Conservation (phyloP, 495 filamentous ascomycete species). For the Daldinia concentrica region DNA sequence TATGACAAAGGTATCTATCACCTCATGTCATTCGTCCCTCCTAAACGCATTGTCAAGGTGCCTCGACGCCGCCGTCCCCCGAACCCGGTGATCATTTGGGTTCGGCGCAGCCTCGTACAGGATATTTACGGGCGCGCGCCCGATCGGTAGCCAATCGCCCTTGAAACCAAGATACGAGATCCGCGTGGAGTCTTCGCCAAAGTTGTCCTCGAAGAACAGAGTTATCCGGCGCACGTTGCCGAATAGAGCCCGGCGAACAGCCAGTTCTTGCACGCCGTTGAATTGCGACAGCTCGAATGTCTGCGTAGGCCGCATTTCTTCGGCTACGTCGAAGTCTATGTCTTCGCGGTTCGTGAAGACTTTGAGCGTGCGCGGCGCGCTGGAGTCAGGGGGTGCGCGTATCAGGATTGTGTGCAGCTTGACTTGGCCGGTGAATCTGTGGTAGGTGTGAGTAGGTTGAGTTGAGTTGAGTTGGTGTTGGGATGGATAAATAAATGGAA, state of each 20-base stretch:
- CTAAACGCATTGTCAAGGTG: constrained; percentile 58
- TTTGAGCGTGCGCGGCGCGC: constrained; percentile 83
- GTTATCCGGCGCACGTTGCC: constrained; percentile 77
- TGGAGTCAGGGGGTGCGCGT: constrained; percentile 73
- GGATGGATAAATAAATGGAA: no score
- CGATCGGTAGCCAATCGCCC: constrained; percentile 88
- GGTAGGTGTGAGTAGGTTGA: not conserved
- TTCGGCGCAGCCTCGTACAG: constrained; percentile 95
- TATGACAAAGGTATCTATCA: no score
- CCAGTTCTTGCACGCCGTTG: constrained; percentile 74
- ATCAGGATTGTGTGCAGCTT: constrained; percentile 90
- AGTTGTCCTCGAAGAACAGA: constrained; percentile 86
- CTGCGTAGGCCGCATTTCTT: constrained; percentile 74
- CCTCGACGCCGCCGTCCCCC: constrained; percentile 54
- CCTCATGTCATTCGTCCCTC: constrained; percentile 30
- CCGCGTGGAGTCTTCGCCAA: constrained; percentile 76
- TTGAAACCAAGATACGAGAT: constrained; percentile 90
- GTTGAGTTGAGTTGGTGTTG: not conserved
- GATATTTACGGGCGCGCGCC: constrained; percentile 82
- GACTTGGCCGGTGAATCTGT: constrained; percentile 90
- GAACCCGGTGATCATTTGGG: constrained; percentile 78
- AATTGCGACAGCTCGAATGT: constrained; percentile 63
- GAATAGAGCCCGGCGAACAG: constrained; percentile 88
- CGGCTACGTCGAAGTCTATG: constrained; percentile 81
- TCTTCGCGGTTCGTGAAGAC: constrained; percentile 86